These are phyloP conservation scores for Pelargonium citronellum DNA, from an alignment of 441 rosid species.

Conservation along the genomic window DNA sequence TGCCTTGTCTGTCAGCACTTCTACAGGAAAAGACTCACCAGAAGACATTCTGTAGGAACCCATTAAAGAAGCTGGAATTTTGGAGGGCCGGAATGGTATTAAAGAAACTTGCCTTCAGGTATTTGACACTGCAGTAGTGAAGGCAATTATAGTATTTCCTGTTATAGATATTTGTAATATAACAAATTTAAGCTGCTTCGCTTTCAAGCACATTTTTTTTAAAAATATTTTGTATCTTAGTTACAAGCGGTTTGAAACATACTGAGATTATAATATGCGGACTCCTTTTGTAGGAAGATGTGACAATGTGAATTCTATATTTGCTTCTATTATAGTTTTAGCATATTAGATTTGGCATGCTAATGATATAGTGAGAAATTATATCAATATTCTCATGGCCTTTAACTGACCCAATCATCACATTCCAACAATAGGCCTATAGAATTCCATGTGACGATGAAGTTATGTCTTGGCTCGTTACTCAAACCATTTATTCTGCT, in stretches of 20 bases:
- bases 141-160: conserved; percentile 7
- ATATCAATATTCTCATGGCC: not conserved
- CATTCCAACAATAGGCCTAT: not conserved
- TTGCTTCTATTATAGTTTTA: not conserved
- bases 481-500: not conserved
- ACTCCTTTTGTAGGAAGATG: conserved; percentile 1
- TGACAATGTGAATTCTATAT: not conserved
- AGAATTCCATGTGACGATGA: not conserved
- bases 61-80: conserved; percentile 97
- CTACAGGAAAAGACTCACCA: conserved; percentile 30
- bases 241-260: not conserved
- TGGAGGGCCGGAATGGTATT: conserved; percentile 99
- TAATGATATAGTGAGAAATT: conserved; percentile 6
- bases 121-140: conserved; percentile 16
- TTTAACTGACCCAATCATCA: not conserved
- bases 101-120: conserved; percentile 99
- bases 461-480: not conserved
- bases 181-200: conserved; percentile 6
- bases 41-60: conserved; percentile 59
- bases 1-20: conserved; percentile 19
- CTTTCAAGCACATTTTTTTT: not conserved
- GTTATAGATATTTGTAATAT: conserved; percentile 7
- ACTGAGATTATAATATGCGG: not conserved
- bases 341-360: conserved; percentile 2
- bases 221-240: not conserved